Evolutionary conservation across 2,329 filamentous ascomycete genomes (phyloP), one percentile per base, ranked within the genome.

Genomic region (Furcasterigmium furcatum): DNA sequence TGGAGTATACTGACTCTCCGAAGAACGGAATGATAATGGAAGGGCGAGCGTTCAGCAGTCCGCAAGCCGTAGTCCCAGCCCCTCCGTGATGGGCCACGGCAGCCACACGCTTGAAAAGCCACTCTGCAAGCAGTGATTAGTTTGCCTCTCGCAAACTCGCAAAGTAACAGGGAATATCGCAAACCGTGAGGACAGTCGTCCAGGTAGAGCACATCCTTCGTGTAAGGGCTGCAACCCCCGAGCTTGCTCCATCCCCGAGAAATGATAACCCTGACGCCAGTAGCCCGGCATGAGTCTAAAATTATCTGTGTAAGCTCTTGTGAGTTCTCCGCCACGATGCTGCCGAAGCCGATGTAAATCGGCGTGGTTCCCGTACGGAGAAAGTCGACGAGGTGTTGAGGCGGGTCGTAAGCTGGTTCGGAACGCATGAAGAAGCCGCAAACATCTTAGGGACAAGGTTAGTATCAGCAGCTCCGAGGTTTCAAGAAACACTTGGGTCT

Each of bases 361-460:
- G 46, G 80, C 70, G 9, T 73, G 5, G 80, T 73, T 0, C 82
- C 83, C 9, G 69, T 67, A 10, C 68, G 65, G 0, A 87, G 66
- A 49, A 86, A 87, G 0, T 63, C 61, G 1, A 67, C 66, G 3
- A 87, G 65, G 12, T 79, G 77, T 2, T 71, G 59, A 0, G 72
- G 66, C 1, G 84, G 82, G 0, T 65, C 74, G 52, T 79, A 87
- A 14, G 71, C 68, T 4, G 72, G 72, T 1, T 76, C 58, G 12
- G 80, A 74, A 2, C 85, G 72, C 50, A 87, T 84, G 56, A 76
- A 84, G 63, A 85, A 87, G 0, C 83, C 84, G n/a, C 80, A 80
- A 4, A 87, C 51, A 24, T 61, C 58, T 60, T 7, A 7, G 24
- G 24, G 24, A 27, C 24, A 12, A 27, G 12, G 24, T 27, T 12